These are phyloP conservation scores for Colletotrichum paranaense DNA, from an alignment of 2,329 filamentous ascomycete species.

Conservation along the genomic window DNA sequence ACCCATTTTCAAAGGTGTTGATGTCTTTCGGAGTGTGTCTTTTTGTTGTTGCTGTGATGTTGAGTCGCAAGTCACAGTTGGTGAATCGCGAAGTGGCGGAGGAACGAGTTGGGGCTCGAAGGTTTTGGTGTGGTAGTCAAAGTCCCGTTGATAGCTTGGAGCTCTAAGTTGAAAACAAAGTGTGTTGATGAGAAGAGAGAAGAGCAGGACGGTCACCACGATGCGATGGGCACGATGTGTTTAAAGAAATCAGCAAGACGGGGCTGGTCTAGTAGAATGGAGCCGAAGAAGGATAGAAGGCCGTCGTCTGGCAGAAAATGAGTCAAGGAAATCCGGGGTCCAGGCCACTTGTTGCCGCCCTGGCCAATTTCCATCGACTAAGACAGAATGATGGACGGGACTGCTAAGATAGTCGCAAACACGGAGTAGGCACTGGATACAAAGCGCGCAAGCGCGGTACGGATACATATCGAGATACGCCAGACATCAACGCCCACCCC, in stretches of 20 bases:
- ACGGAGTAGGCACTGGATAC: slow-evolving; percentile 20
- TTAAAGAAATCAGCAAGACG: slow-evolving; percentile 28
- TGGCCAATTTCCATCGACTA: background rate
- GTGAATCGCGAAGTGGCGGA: slow-evolving; percentile 8
- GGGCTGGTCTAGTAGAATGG: slow-evolving; percentile 30
- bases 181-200: slow-evolving; percentile 1
- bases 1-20: slow-evolving; percentile 38
- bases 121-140: background rate
- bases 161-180: background rate
- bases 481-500: background rate
- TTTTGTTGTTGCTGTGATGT: slow-evolving; percentile 1
- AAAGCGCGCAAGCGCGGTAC: slow-evolving; percentile 16
- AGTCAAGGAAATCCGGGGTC: slow-evolving; percentile 37
- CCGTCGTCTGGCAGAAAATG: slow-evolving; percentile 18
- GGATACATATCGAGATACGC: background rate
- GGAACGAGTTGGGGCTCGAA: slow-evolving; percentile 1
- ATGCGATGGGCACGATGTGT: slow-evolving; percentile 13
- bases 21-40: background rate
- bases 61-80: background rate
- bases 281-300: slow-evolving; percentile 15
- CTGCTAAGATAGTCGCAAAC: background rate
- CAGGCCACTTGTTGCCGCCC: slow-evolving; percentile 9
- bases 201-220: background rate
- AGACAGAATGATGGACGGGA: background rate
- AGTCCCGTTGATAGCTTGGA: background rate